These are phyloP conservation scores for Microthyrium microscopicum DNA, from an alignment of 2,329 filamentous ascomycete genomes.

Conservation along the genomic window DNA sequence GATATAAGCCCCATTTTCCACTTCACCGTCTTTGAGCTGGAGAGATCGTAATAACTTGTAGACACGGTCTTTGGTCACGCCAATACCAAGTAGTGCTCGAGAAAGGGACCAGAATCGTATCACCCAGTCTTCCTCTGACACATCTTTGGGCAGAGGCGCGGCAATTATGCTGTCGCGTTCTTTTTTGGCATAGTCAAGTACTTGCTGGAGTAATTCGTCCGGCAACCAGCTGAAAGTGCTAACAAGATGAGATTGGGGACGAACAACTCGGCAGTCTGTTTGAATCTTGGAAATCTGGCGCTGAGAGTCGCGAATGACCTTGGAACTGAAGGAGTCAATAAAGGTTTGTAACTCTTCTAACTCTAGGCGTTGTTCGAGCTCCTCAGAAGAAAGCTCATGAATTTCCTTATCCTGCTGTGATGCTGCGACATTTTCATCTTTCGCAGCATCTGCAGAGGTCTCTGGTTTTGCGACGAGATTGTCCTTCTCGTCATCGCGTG, in stretches of 20 bases:
- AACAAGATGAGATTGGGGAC: constrained; percentile 58
- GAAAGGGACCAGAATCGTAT: constrained; percentile 73
- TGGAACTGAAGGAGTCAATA: constrained; percentile 68
- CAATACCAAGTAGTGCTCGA: constrained; percentile 72
- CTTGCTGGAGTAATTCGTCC: constrained; percentile 57
- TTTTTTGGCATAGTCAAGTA: constrained; percentile 55
- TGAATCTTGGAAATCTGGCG: constrained; percentile 65
- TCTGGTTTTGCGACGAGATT: constrained; percentile 8
- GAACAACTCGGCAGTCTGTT: constrained; percentile 69
- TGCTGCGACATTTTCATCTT: no score
- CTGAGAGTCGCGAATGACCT: constrained; percentile 60
- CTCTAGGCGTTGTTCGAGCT: constrained; percentile 78
- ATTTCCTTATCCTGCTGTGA: constrained; percentile 19
- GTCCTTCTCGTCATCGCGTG: constrained; percentile 37
- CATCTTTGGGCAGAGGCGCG: constrained; percentile 21
- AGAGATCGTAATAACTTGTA: constrained; percentile 48
- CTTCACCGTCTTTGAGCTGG: constrained; percentile 43
- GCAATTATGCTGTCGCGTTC: constrained; percentile 32
- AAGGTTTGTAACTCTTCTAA: constrained; percentile 77
- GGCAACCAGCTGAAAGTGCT: constrained; percentile 66
- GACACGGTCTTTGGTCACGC: constrained; percentile 49
- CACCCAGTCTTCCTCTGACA: constrained; percentile 61
- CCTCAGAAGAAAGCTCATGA: constrained; percentile 57
- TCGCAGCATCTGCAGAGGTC: constrained; percentile 14
- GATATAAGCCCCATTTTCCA: constrained; percentile 41